Percentiles rank a stretch among this genome's conserved stretches.
Evolutionary conservation across 805 yeast genomes (phyloP).

Genomic region (Priceomyces castillae): DNA sequence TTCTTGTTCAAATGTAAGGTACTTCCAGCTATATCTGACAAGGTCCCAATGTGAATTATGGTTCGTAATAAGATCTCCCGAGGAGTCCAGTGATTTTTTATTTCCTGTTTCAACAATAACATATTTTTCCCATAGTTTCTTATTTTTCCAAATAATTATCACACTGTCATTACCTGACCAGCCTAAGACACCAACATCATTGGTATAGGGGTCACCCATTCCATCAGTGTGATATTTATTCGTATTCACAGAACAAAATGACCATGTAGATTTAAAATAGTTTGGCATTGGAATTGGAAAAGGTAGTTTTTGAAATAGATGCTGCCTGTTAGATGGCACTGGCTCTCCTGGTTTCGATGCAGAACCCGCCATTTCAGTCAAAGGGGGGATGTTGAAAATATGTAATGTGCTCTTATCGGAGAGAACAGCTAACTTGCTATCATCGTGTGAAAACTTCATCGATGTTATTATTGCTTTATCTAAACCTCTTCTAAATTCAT

Average conservation of each 20-base stretch:
- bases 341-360: slow-evolving; percentile 7
- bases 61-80: background rate
- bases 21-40: slow-evolving; percentile 25
- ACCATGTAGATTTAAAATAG: slow-evolving; percentile 85
- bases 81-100: slow-evolving; percentile 7
- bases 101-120: slow-evolving; percentile 51
- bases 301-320: slow-evolving; percentile 61
- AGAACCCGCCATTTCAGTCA: slow-evolving; percentile 10
- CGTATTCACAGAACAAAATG: slow-evolving; percentile 71
- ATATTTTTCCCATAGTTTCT: slow-evolving; percentile 85
- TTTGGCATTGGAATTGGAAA: slow-evolving; percentile 55
- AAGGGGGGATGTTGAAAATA: slow-evolving; percentile 55
- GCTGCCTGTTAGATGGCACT: slow-evolving; percentile 51
- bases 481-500: slow-evolving; percentile 85
- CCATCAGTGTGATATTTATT: slow-evolving; percentile 33
- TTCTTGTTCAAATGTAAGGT: slow-evolving; percentile 14
- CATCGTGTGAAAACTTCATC: slow-evolving; percentile 79
- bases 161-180: slow-evolving; percentile 78
- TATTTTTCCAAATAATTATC: slow-evolving; percentile 69
- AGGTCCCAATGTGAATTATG: slow-evolving; percentile 18
- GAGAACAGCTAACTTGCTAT: slow-evolving; percentile 73
- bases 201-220: slow-evolving; percentile 12
- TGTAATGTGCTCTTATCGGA: slow-evolving; percentile 91
- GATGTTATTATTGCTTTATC: slow-evolving; percentile 82
- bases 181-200: slow-evolving; percentile 46